Evolutionary conservation across 148 eudicot genomes (phyloP).

Genomic region (Camellia japonica): DNA sequence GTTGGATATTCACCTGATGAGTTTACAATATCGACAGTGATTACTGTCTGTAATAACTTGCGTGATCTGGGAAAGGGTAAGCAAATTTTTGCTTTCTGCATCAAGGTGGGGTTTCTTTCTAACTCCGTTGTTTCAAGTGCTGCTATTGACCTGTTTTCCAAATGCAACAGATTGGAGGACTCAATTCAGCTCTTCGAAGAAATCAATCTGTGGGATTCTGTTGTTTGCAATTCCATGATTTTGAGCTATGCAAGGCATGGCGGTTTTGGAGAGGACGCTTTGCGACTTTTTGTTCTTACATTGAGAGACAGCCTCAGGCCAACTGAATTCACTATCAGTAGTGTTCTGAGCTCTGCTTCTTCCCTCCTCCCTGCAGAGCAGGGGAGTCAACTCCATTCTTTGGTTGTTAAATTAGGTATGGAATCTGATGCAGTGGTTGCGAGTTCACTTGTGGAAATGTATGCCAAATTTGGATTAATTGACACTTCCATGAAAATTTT

Average conservation of each 20-base stretch:
- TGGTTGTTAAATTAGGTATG: conserved; percentile 58
- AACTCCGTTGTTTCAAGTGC: conserved; percentile 76
- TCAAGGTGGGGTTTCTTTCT: conserved; percentile 60
- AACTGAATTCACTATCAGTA: conserved; percentile 69
- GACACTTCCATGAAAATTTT: conserved; percentile 51
- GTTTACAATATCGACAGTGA: conserved; percentile 52
- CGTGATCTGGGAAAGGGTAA: conserved; percentile 60
- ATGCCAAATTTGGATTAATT: conserved; percentile 59
- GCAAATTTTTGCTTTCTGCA: conserved; percentile 53
- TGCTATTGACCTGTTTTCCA: conserved; percentile 73
- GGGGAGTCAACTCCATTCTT: conserved; percentile 65
- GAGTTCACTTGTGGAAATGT: conserved; percentile 75
- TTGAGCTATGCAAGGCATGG: conserved; percentile 51
- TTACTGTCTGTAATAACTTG: conserved; percentile 49
- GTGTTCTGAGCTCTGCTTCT: conserved; percentile 45
- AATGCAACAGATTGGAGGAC: conserved; percentile 68
- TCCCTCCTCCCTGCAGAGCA: conserved; percentile 43
- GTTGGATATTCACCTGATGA: conserved; percentile 50
- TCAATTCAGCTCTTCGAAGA: conserved; percentile 55
- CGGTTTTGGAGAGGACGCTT: conserved; percentile 43
- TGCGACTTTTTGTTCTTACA: conserved; percentile 45
- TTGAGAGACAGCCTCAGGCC: conserved; percentile 48
- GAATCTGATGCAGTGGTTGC: conserved; percentile 49
- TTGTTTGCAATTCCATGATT: conserved; percentile 69
- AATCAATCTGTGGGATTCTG: conserved; percentile 37